Evolutionary conservation across 176 grass and related monocot species (phyloP).

Genomic region (Saccharum officinarum): DNA sequence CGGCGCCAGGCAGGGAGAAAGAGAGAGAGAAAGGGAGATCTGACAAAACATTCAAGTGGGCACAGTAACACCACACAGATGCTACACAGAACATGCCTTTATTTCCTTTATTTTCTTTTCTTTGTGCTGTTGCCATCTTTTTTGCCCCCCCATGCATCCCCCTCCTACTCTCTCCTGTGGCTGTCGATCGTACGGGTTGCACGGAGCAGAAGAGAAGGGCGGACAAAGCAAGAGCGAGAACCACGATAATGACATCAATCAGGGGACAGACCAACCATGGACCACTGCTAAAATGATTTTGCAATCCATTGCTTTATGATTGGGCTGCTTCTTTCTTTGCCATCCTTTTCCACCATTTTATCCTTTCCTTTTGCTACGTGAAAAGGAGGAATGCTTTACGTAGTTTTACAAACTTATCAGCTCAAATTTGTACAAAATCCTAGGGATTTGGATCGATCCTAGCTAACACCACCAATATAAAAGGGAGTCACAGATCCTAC

Average conservation of each 20-base stretch:
- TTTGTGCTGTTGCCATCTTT: slow-evolving; percentile 21
- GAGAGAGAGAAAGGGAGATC: background rate
- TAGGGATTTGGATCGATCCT: background rate
- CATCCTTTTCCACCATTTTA: slow-evolving; percentile 3
- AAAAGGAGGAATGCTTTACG: background rate
- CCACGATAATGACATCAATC: slow-evolving; percentile 6
- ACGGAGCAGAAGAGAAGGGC: slow-evolving; percentile 11
- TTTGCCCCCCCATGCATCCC: background rate
- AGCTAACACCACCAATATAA: no score
- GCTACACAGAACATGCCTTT: slow-evolving; percentile 34
- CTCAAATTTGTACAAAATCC: background rate
- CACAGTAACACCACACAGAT: slow-evolving; percentile 32
- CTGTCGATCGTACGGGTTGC: background rate
- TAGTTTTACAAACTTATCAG: background rate
- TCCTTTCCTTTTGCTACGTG: background rate
- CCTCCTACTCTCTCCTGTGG: background rate
- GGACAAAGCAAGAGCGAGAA: slow-evolving; percentile 22
- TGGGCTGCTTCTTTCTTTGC: slow-evolving; percentile 19
- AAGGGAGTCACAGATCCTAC: no score
- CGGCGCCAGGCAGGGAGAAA: no score
- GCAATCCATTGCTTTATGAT: slow-evolving; percentile 82
- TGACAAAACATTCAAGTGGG: slow-evolving; percentile 43
- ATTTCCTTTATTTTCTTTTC: slow-evolving; percentile 34
- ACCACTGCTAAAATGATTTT: slow-evolving; percentile 66
- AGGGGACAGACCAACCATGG: slow-evolving; percentile 29